Evolutionary conservation across 306 rosid species (phyloP).

Genomic region (Abrus precatorius): DNA sequence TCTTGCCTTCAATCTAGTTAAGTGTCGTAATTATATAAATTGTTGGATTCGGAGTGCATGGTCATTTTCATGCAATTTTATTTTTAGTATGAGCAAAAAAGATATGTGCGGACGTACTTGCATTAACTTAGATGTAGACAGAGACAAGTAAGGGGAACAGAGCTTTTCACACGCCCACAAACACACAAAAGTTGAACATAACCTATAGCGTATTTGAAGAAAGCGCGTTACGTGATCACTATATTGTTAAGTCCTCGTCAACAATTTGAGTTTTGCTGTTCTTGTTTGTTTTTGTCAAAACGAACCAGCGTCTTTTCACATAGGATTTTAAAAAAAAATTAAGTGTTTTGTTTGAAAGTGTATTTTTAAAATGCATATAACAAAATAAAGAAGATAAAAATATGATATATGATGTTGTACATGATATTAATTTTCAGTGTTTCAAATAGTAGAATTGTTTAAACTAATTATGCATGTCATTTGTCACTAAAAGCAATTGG

Average conservation of each 20-base stretch:
- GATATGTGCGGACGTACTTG: background rate
- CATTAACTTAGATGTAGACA: background rate
- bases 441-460: no score
- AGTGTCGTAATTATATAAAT: no score
- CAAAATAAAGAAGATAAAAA: no score
- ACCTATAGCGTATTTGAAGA: background rate
- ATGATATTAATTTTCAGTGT: no score
- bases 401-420: no score
- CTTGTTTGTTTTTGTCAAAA: background rate
- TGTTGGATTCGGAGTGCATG: no score
- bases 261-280: background rate
- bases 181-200: background rate
- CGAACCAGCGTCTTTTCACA: background rate
- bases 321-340: no score
- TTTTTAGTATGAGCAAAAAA: background rate
- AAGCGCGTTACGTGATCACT: background rate
- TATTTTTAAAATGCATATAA: no score
- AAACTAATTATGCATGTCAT: no score
- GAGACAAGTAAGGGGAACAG: background rate
- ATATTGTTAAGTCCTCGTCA: constrained; percentile 12
- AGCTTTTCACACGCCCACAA: background rate
- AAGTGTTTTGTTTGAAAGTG: no score
- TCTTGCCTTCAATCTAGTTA: no score
- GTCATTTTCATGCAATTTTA: no score
- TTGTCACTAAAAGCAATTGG: background rate